A percentile compares a stretch with the other conserved stretches of the same genome.
Evolutionary conservation across 176 grass and related monocot genomes (phyloP).

Genomic region (Juncus effusus): DNA sequence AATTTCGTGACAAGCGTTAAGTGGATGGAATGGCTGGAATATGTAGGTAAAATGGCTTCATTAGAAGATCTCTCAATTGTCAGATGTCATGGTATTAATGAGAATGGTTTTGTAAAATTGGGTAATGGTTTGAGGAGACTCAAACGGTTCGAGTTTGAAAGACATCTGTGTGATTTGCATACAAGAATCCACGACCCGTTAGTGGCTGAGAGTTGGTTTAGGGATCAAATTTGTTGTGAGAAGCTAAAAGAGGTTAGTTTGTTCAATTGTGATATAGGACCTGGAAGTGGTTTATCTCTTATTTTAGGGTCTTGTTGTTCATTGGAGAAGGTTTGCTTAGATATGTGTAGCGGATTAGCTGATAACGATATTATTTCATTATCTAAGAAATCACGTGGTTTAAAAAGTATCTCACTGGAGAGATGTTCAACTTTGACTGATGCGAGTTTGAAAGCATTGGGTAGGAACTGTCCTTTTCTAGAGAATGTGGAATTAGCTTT

Average conservation of each 20-base stretch:
- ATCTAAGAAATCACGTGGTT: too few species aligned
- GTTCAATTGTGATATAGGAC: slow-evolving; percentile 39
- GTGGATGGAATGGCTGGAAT: slow-evolving; percentile 42
- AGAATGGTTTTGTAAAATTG: slow-evolving; percentile 47
- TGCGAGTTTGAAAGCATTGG: slow-evolving; percentile 42
- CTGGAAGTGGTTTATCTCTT: slow-evolving; percentile 15
- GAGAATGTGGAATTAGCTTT: neutral
- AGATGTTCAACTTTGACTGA: slow-evolving; percentile 47
- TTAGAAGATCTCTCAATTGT: slow-evolving; percentile 48
- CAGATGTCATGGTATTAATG: slow-evolving; percentile 44
- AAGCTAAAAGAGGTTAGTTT: slow-evolving; percentile 55
- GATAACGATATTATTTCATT: slow-evolving; percentile 31
- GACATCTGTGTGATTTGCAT: slow-evolving; percentile 33
- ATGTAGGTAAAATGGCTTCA: slow-evolving; percentile 38
- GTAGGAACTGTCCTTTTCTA: slow-evolving; percentile 37
- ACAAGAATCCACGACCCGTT: slow-evolving; percentile 10
- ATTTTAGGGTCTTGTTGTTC: too few species aligned
- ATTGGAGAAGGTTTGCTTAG: neutral
- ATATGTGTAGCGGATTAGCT: slow-evolving; percentile 46
- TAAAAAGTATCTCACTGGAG: slow-evolving; percentile 41
- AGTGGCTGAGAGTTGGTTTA: slow-evolving; percentile 12
- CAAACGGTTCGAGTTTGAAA: slow-evolving; percentile 46
- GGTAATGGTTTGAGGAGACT: slow-evolving; percentile 32
- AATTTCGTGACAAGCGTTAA: slow-evolving; percentile 16
- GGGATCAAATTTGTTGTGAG: slow-evolving; percentile 28